Percentiles rank a stretch among this genome's conserved stretches.
These are phyloP conservation scores for Zymoseptoria brevis DNA, from an alignment of 2,329 filamentous ascomycete genomes.

Conservation along the genomic window DNA sequence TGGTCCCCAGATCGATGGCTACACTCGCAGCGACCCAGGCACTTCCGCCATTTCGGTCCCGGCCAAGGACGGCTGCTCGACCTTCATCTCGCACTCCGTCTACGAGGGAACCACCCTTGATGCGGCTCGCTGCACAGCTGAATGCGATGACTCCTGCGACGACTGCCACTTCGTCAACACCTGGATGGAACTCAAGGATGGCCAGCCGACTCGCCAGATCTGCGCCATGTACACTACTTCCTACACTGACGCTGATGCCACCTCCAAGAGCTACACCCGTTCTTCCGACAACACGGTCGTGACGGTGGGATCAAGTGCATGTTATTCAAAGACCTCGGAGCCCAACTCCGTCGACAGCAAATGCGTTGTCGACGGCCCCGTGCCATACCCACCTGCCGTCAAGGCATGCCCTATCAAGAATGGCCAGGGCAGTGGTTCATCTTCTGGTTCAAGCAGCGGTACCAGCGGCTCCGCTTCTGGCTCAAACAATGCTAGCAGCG, in stretches of 20 bases:
- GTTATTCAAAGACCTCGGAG: not conserved
- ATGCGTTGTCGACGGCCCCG: not conserved
- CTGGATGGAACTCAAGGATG: constrained; percentile 34
- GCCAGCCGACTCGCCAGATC: constrained; percentile 30
- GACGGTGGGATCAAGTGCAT: not conserved
- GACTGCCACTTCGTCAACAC: constrained; percentile 29
- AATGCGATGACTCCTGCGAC: not conserved
- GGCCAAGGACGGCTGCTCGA: constrained; percentile 12
- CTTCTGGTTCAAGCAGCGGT: not conserved
- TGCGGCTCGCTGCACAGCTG: not conserved
- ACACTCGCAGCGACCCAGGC: not conserved
- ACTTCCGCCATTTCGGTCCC: constrained; percentile 28
- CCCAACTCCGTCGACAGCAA: not conserved
- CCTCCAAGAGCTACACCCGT: constrained; percentile 12
- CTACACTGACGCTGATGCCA: constrained; percentile 17
- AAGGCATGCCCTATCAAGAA: not conserved
- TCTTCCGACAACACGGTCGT: not conserved
- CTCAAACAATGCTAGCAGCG: not conserved
- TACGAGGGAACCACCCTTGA: not conserved
- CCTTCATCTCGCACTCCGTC: not conserved
- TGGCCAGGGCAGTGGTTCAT: not conserved
- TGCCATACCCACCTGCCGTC: not conserved
- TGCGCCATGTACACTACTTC: constrained; percentile 31
- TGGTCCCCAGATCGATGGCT: not conserved
- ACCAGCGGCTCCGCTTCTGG: not conserved